Base-by-base conservation (phyloP, 2,329 filamentous ascomycete species). In the Fusarium mangiferae region DNA sequence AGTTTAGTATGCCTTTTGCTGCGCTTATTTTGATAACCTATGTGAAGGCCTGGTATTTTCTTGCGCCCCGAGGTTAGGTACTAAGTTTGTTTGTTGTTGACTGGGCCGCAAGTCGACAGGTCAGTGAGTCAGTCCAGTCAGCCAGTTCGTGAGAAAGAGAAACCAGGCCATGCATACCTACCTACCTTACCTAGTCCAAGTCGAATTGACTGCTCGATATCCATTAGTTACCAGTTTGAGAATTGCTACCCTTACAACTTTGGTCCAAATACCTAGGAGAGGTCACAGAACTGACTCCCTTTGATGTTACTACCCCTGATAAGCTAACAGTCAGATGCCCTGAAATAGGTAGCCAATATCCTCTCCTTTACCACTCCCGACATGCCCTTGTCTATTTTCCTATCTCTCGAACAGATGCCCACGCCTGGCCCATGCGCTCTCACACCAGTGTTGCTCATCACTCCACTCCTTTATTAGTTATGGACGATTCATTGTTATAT, bases 401-500 rank as follows among this genome's bases (percentile, higher is more conserved):
- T 55, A 54, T 38, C 56, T 68, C 54, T 46, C 38, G 45, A 63
- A 49, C 70, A 61, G 38, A 68, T 30, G 44, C 71, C 62, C 55
- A 59, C 26, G 30, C n/a, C 51, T 68, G 71, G 62, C 33, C 71
- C 62, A 64, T 73, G 71, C 71, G 42, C 42, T 33, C 58, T 55
- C 33, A 55, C 67, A 49, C 61, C 51, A 61, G 26, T 49, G 35
- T 49, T 49, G 58, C 26, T 42, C 33, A 46, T 65, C 70, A 62
- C 52, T 60, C 56, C 66, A 56, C 66, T 66, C 46, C 65, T 62
- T 74, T 52, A 33, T 33, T 33, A 33, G 33, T 14, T 14, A 26
- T 55, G 38, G 39, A n/a, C 52, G 58, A 70, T 56, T 67, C 49
- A 74, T 61, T 68, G 54, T 61, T 26, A 41, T 60, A 46, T 48